Conservation (phyloP, 331 rosid species). For the Saraca asoca region DNA sequence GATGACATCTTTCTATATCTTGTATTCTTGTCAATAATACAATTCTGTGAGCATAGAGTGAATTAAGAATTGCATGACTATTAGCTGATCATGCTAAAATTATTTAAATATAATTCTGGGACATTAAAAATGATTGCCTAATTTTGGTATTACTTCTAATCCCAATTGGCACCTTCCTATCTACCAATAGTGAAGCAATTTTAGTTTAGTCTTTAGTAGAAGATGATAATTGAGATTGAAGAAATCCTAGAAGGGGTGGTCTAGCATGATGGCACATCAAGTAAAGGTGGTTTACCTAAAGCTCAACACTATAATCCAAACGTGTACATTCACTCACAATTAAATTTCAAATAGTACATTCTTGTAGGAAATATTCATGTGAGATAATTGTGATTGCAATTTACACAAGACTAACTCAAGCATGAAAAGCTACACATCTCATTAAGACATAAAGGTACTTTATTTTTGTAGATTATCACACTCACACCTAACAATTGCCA, state of each 20-base stretch:
- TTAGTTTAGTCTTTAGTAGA: constrained; percentile 79
- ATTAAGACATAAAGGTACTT: constrained; percentile 33
- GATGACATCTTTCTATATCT: constrained; percentile 76
- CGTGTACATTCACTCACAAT: constrained; percentile 71
- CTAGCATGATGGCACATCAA: no score
- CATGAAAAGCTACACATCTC: constrained; percentile 34
- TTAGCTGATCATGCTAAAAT: constrained; percentile 20
- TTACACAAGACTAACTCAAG: constrained; percentile 50
- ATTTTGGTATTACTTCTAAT: constrained; percentile 82
- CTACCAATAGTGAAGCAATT: constrained; percentile 77
- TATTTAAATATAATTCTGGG: not conserved
- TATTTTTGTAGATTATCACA: constrained; percentile 38
- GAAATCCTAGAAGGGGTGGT: constrained; percentile 11
- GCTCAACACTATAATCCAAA: constrained; percentile 80
- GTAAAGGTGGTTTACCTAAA: constrained; percentile 57
- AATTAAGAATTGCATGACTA: constrained; percentile 7
- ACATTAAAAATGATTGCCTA: constrained; percentile 43
- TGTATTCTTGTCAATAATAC: constrained; percentile 98
- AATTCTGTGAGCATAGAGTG: constrained; percentile 58
- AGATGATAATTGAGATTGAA: constrained; percentile 21
- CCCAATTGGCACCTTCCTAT: constrained; percentile 90
- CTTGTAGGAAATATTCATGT: constrained; percentile 88
- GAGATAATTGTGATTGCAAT: constrained; percentile 81
- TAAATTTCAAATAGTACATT: constrained; percentile 74
- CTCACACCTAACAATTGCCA: constrained; percentile 74